phyloP scores from a whole-genome alignment of 179 eudicot genomes.

The Carnegiea gigantea region DNA sequence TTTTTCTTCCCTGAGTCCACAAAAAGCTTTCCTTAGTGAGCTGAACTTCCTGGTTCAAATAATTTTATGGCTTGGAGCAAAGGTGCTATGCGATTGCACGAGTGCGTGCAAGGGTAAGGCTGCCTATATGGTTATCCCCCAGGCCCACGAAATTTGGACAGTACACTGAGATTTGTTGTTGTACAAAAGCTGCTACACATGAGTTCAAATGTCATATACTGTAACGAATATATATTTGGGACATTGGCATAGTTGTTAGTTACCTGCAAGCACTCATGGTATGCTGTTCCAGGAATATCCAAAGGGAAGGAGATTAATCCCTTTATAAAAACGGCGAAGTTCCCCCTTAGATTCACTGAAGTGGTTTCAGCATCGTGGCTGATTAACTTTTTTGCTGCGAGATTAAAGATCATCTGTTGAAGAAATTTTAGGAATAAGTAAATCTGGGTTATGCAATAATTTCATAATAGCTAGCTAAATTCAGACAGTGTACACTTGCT shows the following conservation, averaged over 20 bases:
- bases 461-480: slow-evolving; percentile 4
- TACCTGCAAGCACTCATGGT: slow-evolving; percentile 84
- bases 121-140: too few relatives aligned
- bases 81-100: too few relatives aligned
- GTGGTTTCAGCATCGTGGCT: slow-evolving; percentile 73
- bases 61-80: neutral
- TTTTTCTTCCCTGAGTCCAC: slow-evolving; percentile 73
- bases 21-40: neutral
- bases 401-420: slow-evolving; percentile 81
- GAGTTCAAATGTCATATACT: too few relatives aligned
- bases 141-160: too few relatives aligned
- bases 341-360: slow-evolving; percentile 69
- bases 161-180: too few relatives aligned
- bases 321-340: slow-evolving; percentile 70
- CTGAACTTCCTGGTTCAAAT: too few relatives aligned
- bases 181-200: neutral
- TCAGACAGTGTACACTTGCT: slow-evolving; percentile 54
- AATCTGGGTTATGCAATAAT: neutral
- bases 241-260: neutral
- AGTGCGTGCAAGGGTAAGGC: too few relatives aligned
- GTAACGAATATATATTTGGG: neutral
- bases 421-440: neutral
- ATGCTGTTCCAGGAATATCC: slow-evolving; percentile 90
- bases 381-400: slow-evolving; percentile 79
- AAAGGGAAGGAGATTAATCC: slow-evolving; percentile 89